A percentile compares a stretch with the other conserved stretches of the same genome.
phyloP scores from a whole-genome alignment of 2,329 filamentous ascomycete genomes.

The Clonostachys solani region DNA sequence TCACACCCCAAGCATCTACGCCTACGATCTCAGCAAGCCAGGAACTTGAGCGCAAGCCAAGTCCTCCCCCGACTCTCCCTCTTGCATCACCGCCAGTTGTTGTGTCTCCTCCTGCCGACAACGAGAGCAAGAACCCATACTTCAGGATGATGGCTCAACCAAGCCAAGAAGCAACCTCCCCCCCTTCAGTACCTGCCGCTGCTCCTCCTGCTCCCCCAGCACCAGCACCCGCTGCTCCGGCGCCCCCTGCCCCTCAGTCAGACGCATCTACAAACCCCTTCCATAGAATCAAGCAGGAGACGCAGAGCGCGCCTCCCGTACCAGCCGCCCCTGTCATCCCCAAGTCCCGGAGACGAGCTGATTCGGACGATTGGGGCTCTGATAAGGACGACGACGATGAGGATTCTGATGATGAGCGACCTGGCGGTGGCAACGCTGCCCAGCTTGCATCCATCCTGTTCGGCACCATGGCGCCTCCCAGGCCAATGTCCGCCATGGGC shows the following conservation, averaged over 20 bases:
- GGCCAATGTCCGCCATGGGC: constrained; percentile 79
- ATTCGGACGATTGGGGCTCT: constrained; percentile 78
- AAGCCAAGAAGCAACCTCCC: constrained; percentile 40
- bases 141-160: constrained; percentile 82
- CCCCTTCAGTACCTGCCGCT: constrained; percentile 28
- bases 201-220: constrained; percentile 45
- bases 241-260: constrained; percentile 36
- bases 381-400: constrained; percentile 61
- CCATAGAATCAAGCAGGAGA: constrained; percentile 74
- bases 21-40: constrained; percentile 50
- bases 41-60: constrained; percentile 47
- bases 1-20: constrained; percentile 58
- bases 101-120: constrained; percentile 53
- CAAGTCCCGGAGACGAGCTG: constrained; percentile 49
- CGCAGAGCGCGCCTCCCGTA: constrained; percentile 30
- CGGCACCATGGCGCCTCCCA: constrained; percentile 91
- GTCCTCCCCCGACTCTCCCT: constrained; percentile 47
- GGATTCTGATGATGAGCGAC: constrained; percentile 73
- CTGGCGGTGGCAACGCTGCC: constrained; percentile 79
- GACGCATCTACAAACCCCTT: constrained; percentile 90
- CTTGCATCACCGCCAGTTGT: constrained; percentile 45
- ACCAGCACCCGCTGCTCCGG: constrained; percentile 26
- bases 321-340: constrained; percentile 37
- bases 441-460: constrained; percentile 94
- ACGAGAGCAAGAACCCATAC: constrained; percentile 91